Evolutionary conservation across 2,329 filamentous ascomycete genomes (phyloP).

Genomic region (Ceratocystis huliohia): DNA sequence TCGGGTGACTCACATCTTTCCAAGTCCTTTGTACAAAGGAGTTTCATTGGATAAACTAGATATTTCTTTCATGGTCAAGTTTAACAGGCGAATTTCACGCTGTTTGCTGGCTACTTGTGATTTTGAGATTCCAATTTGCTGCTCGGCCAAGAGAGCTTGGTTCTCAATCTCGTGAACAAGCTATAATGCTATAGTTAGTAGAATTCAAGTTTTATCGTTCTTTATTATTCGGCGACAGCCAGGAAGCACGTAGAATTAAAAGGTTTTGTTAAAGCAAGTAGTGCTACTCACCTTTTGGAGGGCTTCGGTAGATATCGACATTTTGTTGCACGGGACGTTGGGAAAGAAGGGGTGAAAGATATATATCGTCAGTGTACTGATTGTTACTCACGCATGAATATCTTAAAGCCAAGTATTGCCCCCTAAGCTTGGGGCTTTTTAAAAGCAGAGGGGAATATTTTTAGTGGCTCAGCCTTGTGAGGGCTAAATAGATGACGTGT

Average conservation of each 20-base stretch:
- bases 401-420: too few species aligned
- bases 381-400: not conserved
- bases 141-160: conserved; percentile 75
- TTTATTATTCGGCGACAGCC: not conserved
- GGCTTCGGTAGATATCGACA: conserved; percentile 91
- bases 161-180: conserved; percentile 87
- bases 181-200: conserved; percentile 34
- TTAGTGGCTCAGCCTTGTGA: not conserved
- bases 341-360: not conserved
- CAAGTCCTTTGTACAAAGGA: conserved; percentile 83
- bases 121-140: conserved; percentile 79
- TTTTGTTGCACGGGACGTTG: conserved; percentile 31
- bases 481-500: not conserved
- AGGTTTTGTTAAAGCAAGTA: not conserved
- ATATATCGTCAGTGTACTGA: not conserved
- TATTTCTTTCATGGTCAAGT: conserved; percentile 76
- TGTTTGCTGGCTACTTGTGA: conserved; percentile 76
- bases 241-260: not conserved
- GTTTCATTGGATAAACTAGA: conserved; percentile 61
- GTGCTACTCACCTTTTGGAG: conserved; percentile 62
- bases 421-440: too few species aligned
- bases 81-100: conserved; percentile 75
- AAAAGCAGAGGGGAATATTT: not conserved
- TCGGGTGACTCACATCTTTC: conserved; percentile 66
- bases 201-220: not conserved